Evolutionary conservation across 129 eudicot genomes (phyloP), one percentile per base, ranked within the genome.

Genomic region (Pulicaria dysenterica): DNA sequence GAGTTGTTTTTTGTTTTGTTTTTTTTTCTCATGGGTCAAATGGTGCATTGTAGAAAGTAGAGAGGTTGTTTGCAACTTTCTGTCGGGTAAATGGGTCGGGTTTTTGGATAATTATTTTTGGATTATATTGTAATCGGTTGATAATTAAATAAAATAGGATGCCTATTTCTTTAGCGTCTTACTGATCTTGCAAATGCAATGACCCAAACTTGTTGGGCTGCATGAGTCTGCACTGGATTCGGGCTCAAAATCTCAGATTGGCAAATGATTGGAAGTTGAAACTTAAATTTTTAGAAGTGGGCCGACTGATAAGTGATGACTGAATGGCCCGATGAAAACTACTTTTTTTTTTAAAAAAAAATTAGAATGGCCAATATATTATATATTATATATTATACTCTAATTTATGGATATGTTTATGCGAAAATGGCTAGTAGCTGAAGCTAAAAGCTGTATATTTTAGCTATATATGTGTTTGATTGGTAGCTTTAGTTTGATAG

Each of bases 21-120:
- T 19, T 49, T 58, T 62, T 15, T 61, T 16, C 8, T 19, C 3
- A 40, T 13, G 42, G 44, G 64, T 49, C 31, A 14, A 71, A 51
- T 71, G 53, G 74, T 68, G 64, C 58, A 45, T 67, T 61, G 77
- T 72, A 82, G 74, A 74, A 67, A 50, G 5, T 54, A 49, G 11
- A 69, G 71, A 65, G 47, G 69, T 69, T 56, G 65, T 63, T 65
- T 72, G 73, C 64, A 64, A 48, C 53, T 31, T 45, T 11, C 13
- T 40, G 1, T 38, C 1, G 31, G 14, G 12, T 51, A 19, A 44
- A 69, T 66, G 76, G 78, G 67, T 59, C 24, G 49, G 76, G 58
- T n/a, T 46, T 68, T 58, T 10, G 2, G 12, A 46, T 40, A 6
- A 9, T 53, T 36, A 38, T 36, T 60, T 42, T 70, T 37, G 47